Percentiles rank a stretch among this genome's conserved stretches.
Conservation (phyloP, 139 green algal species). For the Coccomyxa sp. region DNA sequence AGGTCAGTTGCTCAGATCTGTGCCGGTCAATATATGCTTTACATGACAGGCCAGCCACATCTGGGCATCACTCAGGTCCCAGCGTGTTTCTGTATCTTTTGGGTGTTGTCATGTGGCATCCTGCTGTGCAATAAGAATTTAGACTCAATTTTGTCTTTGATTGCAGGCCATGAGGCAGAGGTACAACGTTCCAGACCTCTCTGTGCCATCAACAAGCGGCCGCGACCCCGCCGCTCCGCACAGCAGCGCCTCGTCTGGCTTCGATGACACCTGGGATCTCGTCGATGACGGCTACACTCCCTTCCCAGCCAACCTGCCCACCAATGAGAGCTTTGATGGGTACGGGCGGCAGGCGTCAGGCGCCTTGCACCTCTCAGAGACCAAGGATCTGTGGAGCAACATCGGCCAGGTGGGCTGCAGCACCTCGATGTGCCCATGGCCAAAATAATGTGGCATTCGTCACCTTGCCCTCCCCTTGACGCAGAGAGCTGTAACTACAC, state of each 20-base stretch:
- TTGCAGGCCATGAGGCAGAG: background rate
- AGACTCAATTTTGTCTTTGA: too few relatives aligned
- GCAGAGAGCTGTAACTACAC: too few relatives aligned
- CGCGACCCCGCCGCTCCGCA: background rate
- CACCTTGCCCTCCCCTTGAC: background rate
- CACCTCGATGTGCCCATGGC: background rate
- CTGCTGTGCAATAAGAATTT: too few relatives aligned
- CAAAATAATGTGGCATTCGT: background rate
- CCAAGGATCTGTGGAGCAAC: background rate
- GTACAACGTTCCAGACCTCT: background rate
- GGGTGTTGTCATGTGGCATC: too few relatives aligned
- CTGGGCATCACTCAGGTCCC: too few relatives aligned
- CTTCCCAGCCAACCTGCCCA: background rate
- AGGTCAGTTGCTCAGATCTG: too few relatives aligned
- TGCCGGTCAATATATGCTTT: too few relatives aligned
- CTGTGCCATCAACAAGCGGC: slow-evolving; percentile 1
- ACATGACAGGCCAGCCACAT: too few relatives aligned
- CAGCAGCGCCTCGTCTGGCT: background rate
- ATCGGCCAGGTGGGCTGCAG: background rate
- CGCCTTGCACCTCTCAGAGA: background rate
- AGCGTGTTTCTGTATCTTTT: too few relatives aligned
- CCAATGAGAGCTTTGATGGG: background rate
- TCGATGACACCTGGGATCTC: slow-evolving; percentile 3
- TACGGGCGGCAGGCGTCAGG: background rate
- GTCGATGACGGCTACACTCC: slow-evolving; percentile 1